These are phyloP conservation scores for Cetradonia linearis DNA, from an alignment of 495 filamentous ascomycete species.

Conservation along the genomic window DNA sequence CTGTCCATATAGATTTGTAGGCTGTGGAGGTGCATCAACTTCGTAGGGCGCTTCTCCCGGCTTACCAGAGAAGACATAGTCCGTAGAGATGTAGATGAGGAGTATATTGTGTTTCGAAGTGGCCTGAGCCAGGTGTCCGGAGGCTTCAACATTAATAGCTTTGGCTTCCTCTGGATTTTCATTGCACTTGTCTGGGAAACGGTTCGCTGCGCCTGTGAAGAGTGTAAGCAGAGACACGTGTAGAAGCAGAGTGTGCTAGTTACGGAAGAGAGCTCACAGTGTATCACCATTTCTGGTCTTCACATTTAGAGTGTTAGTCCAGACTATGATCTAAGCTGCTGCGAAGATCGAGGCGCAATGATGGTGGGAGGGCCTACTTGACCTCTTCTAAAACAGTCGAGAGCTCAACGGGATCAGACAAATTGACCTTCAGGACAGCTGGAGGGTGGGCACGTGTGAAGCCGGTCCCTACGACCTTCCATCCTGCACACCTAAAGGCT, in stretches of 20 bases:
- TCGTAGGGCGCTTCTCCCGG: constrained; percentile 83
- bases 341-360: background rate
- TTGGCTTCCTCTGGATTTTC: constrained; percentile 65
- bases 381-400: constrained; percentile 50
- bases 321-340: background rate
- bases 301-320: background rate
- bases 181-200: constrained; percentile 77
- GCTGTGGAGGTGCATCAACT: constrained; percentile 48
- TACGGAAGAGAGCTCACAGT: constrained; percentile 49
- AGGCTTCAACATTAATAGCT: constrained; percentile 65
- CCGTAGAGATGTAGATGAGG: constrained; percentile 87
- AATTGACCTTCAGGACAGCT: constrained; percentile 64
- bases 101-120: constrained; percentile 53
- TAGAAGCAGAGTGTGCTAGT: background rate
- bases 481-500: constrained; percentile 57
- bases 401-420: constrained; percentile 52
- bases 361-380: constrained; percentile 39
- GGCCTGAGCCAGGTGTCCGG: constrained; percentile 52
- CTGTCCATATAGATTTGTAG: constrained; percentile 80
- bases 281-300: constrained; percentile 68
- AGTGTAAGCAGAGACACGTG: constrained; percentile 19
- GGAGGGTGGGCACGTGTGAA: constrained; percentile 61
- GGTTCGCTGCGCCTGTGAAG: constrained; percentile 69
- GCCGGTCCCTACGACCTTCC: constrained; percentile 76
- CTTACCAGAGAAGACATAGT: constrained; percentile 81